Conservation (phyloP, 108 stramenopile species). For the Stephanodiscus minutulus region DNA sequence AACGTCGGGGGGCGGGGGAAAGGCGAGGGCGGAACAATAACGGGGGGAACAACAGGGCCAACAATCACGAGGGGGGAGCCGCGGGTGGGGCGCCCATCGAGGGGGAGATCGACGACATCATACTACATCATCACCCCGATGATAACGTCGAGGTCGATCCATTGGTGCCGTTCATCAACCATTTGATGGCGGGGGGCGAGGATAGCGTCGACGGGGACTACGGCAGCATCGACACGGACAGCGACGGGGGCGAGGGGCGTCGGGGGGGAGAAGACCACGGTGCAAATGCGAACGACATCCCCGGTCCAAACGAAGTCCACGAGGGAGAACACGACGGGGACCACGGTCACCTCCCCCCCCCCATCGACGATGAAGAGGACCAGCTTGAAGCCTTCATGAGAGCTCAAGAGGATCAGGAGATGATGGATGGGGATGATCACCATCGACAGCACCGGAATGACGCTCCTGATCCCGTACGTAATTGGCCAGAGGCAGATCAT, state of each 20-base stretch:
- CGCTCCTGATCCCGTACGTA: constrained; percentile 7
- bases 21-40: constrained; percentile 36
- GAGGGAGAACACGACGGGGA: constrained; percentile 7
- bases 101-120: constrained; percentile 45
- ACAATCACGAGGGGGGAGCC: constrained; percentile 24
- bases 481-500: constrained; percentile 19
- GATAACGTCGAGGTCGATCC: constrained; percentile 12
- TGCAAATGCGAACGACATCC: background rate
- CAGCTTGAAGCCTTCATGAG: constrained; percentile 43
- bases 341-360: constrained; percentile 9
- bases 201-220: constrained; percentile 29
- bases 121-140: constrained; percentile 22
- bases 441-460: background rate
- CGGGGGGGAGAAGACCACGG: background rate
- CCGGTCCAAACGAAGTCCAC: background rate
- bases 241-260: constrained; percentile 6
- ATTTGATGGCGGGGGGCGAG: constrained; percentile 14
- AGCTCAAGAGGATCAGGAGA: constrained; percentile 48
- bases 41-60: constrained; percentile 21
- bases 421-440: constrained; percentile 26
- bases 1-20: constrained; percentile 11
- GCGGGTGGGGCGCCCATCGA: constrained; percentile 22
- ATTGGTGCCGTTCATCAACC: background rate
- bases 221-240: constrained; percentile 16
- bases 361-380: constrained; percentile 50